A percentile compares a stretch with the other conserved stretches of the same genome.
These are phyloP conservation scores for Macroventuria anomochaeta DNA, from an alignment of 2,329 filamentous ascomycete species.

Conservation along the genomic window DNA sequence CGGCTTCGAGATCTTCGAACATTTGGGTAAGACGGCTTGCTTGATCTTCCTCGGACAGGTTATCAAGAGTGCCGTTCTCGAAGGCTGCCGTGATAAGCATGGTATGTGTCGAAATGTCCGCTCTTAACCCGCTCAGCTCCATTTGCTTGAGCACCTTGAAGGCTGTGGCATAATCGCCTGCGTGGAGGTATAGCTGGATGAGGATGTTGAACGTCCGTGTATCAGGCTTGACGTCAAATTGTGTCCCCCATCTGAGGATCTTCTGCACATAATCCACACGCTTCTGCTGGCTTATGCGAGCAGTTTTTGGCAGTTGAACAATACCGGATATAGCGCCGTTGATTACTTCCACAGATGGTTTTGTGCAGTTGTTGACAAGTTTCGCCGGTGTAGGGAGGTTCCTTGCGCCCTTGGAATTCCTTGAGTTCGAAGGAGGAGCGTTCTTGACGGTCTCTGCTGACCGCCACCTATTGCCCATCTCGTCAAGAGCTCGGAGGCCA, in stretches of 20 bases:
- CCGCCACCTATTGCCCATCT: slow-evolving; percentile 70
- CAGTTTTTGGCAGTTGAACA: slow-evolving; percentile 48
- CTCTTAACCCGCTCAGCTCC: slow-evolving; percentile 60
- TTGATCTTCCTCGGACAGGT: slow-evolving; percentile 58
- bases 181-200: slow-evolving; percentile 65
- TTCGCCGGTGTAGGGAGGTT: slow-evolving; percentile 22
- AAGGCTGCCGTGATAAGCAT: slow-evolving; percentile 69
- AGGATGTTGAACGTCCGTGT: slow-evolving; percentile 69
- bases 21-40: slow-evolving; percentile 59
- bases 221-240: slow-evolving; percentile 56
- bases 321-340: slow-evolving; percentile 74
- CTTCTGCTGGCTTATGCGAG: slow-evolving; percentile 48
- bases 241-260: slow-evolving; percentile 52
- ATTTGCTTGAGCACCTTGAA: slow-evolving; percentile 65
- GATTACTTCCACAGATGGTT: slow-evolving; percentile 69
- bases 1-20: slow-evolving; percentile 61
- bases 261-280: slow-evolving; percentile 45
- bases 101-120: slow-evolving; percentile 75
- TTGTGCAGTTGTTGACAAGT: slow-evolving; percentile 54
- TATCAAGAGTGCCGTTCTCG: slow-evolving; percentile 56
- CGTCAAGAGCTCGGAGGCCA: slow-evolving; percentile 68
- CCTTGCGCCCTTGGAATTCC: slow-evolving; percentile 18
- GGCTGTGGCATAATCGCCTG: slow-evolving; percentile 57
- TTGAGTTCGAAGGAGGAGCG: slow-evolving; percentile 14
- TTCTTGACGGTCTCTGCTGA: slow-evolving; percentile 39